A percentile compares a stretch with the other conserved stretches of the same genome.
phyloP scores from a whole-genome alignment of 2,329 filamentous ascomycete species.

The Ophiostoma tasmaniense region DNA sequence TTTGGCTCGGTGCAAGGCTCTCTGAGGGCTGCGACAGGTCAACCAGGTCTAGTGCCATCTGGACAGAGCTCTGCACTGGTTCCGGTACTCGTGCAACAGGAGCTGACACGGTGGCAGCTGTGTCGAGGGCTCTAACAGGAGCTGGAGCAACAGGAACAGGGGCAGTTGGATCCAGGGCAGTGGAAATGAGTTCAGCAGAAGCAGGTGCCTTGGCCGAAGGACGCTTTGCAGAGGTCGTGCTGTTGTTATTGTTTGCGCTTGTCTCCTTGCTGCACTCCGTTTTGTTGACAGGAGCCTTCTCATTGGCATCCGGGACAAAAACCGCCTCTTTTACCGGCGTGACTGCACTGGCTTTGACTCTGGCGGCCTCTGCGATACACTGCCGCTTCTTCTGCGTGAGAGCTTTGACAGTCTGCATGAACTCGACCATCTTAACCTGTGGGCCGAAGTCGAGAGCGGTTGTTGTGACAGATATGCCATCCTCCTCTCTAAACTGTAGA shows the following conservation, averaged over 20 bases:
- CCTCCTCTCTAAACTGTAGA: conserved; percentile 18
- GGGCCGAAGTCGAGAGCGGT: conserved; percentile 13
- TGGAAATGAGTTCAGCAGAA: not conserved
- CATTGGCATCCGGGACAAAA: not conserved
- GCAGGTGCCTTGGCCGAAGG: not conserved
- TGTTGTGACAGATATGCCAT: conserved; percentile 18
- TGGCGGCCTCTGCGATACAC: not conserved
- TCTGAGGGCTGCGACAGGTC: conserved; percentile 15
- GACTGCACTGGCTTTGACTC: not conserved
- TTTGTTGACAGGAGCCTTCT: not conserved
- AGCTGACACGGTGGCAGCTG: not conserved
- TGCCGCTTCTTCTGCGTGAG: conserved; percentile 5
- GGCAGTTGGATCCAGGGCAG: not conserved
- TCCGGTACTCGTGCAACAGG: not conserved
- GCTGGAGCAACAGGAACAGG: not conserved
- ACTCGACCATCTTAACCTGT: conserved; percentile 15
- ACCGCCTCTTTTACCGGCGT: not conserved
- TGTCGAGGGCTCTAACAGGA: not conserved
- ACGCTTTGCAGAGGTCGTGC: not conserved
- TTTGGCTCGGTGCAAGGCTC: not conserved
- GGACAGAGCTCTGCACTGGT: not conserved
- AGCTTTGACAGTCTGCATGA: conserved; percentile 16
- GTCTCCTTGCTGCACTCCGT: not conserved
- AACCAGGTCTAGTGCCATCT: conserved; percentile 11
- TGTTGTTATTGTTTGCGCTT: not conserved